phyloP scores from a whole-genome alignment of 2,329 filamentous ascomycete genomes.

The Colletotrichum limetticola region DNA sequence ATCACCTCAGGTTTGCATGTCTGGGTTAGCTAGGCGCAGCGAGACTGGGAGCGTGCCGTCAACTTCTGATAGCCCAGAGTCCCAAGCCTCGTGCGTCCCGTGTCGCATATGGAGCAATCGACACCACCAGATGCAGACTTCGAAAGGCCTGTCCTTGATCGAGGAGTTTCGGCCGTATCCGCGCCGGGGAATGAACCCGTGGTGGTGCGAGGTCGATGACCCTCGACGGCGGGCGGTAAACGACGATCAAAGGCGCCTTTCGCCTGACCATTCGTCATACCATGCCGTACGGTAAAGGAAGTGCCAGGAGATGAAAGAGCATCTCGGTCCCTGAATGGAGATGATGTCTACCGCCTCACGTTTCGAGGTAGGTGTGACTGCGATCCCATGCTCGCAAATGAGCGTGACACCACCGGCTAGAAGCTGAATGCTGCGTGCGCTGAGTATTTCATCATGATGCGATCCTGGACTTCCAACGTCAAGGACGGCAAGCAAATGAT shows the following conservation, averaged over 20 bases:
- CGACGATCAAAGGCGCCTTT: not conserved
- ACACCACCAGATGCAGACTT: conserved; percentile 4
- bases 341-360: not conserved
- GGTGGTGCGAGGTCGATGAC: not conserved
- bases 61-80: not conserved
- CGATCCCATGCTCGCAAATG: not conserved
- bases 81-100: not conserved
- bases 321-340: not conserved
- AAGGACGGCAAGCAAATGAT: not conserved
- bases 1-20: not conserved
- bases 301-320: not conserved
- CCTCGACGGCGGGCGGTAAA: not conserved
- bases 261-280: not conserved
- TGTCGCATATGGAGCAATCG: not conserved
- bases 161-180: not conserved
- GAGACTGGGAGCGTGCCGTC: not conserved
- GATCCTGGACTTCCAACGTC: not conserved
- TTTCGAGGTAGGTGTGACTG: not conserved
- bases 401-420: not conserved
- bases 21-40: not conserved
- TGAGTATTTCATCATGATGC: not conserved
- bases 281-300: not conserved
- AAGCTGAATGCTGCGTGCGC: not conserved
- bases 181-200: not conserved
- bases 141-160: too few relatives aligned